Conservation (phyloP, 2,329 filamentous ascomycete species). For the Nemania sp. region DNA sequence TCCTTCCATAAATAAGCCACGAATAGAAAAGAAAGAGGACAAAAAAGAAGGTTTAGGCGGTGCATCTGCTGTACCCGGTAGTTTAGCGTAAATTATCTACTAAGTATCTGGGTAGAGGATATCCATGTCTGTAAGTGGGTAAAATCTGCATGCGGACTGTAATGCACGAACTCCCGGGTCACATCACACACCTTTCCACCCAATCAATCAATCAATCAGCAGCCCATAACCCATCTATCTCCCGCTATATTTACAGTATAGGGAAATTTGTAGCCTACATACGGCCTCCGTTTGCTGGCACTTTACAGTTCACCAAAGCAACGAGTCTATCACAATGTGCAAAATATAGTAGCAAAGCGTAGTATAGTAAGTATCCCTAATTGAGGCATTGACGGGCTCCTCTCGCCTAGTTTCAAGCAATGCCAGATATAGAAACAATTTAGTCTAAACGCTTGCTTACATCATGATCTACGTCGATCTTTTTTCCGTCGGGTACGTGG, state of each 20-base stretch:
- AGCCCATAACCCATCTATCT: not conserved
- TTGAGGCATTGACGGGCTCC: conserved; percentile 3
- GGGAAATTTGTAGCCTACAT: not conserved
- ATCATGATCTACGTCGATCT: conserved; percentile 10
- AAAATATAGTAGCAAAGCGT: not conserved
- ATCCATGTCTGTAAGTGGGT: conserved; percentile 9
- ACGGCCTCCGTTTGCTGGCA: not conserved
- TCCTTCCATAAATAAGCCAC: too few relatives aligned
- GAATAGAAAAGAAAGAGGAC: not conserved
- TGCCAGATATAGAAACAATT: conserved; percentile 29
- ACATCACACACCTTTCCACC: conserved; percentile 18
- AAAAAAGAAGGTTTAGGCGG: not conserved
- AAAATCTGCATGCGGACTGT: conserved; percentile 17
- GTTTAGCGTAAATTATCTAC: too few relatives aligned
- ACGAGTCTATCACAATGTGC: not conserved
- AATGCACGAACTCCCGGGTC: conserved; percentile 25
- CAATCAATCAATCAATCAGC: conserved; percentile 24
- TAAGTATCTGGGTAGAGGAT: not conserved
- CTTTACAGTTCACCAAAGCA: conserved; percentile 9
- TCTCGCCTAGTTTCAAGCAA: not conserved
- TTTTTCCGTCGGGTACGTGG: not conserved
- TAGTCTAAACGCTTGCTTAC: not conserved
- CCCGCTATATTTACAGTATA: too few relatives aligned
- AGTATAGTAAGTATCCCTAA: too few relatives aligned
- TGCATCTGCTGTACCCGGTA: too few relatives aligned